These are phyloP conservation scores for Bothriochloa decipiens DNA, from an alignment of 176 grass and related monocot genomes.

Conservation along the genomic window DNA sequence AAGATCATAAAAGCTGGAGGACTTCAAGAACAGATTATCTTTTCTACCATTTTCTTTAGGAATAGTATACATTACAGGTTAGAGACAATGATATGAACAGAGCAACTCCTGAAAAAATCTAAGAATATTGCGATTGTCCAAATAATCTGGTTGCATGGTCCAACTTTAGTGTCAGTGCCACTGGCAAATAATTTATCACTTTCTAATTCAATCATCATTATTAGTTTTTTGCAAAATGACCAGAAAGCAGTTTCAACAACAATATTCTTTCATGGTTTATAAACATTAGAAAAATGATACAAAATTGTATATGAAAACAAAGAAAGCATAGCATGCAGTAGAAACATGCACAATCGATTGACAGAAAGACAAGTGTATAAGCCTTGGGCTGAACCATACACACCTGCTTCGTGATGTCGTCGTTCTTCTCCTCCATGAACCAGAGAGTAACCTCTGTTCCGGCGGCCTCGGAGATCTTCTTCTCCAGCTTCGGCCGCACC, in stretches of 20 bases:
- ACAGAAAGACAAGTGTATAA: not conserved
- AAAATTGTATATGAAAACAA: not conserved
- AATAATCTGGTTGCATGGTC: constrained; percentile 5
- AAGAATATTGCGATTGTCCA: not conserved
- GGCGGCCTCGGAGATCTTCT: constrained; percentile 89
- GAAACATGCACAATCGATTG: not conserved
- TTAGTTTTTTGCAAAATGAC: not conserved
- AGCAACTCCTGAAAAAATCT: not conserved
- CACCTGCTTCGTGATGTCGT: constrained; percentile 87
- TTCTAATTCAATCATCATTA: not conserved
- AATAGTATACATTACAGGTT: not conserved
- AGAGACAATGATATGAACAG: not conserved
- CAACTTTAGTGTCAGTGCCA: not conserved
- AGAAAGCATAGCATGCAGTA: constrained; percentile 5
- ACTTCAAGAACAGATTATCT: not conserved
- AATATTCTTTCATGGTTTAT: not conserved
- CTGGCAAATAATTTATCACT: not conserved
- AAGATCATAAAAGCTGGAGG: too few species aligned
- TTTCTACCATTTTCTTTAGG: not conserved
- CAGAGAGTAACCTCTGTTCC: constrained; percentile 83
- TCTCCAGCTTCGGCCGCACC: constrained; percentile 77
- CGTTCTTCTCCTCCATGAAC: constrained; percentile 93
- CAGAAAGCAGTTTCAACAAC: not conserved
- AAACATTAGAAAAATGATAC: not conserved
- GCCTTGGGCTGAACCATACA: constrained; percentile 97